Evolutionary conservation across 179 eudicot genomes (phyloP).

Genomic region (Spinacia oleracea): DNA sequence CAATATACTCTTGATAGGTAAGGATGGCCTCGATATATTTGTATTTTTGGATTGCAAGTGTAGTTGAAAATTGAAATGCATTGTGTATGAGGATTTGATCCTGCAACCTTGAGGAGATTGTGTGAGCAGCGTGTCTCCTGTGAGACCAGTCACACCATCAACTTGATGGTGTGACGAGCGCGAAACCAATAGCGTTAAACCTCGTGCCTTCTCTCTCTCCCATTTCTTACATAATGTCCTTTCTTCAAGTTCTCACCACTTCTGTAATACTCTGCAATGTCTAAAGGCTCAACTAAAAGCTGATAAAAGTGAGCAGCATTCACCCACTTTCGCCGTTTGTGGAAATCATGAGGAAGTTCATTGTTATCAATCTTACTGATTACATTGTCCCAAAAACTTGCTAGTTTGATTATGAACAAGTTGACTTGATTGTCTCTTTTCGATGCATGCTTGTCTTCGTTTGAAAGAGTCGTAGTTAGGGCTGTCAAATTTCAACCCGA

Average conservation of each 20-base stretch:
- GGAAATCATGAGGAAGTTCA: conserved; percentile 76
- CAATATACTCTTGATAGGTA: too few species aligned
- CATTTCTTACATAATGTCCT: conserved; percentile 73
- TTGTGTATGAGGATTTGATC: too few species aligned
- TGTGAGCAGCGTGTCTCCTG: too few species aligned
- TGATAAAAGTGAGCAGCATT: conserved; percentile 72
- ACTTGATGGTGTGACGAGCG: too few species aligned
- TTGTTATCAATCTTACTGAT: conserved; percentile 64
- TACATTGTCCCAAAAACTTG: conserved; percentile 63
- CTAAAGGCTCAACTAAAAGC: conserved; percentile 87
- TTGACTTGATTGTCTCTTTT: conserved; percentile 55
- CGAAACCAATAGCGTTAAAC: too few species aligned
- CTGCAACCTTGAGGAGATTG: too few species aligned
- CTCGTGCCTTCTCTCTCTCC: conserved; percentile 71
- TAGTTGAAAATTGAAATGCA: too few species aligned
- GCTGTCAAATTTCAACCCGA: too few species aligned
- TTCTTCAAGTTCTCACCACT: conserved; percentile 49
- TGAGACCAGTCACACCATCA: too few species aligned
- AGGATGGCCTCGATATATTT: too few species aligned
- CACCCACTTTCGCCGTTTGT: conserved; percentile 62
- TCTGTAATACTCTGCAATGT: conserved; percentile 88
- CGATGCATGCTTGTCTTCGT: conserved; percentile 58
- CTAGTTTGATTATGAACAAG: conserved; percentile 60
- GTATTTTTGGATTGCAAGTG: too few species aligned
- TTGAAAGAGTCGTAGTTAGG: conserved; percentile 88